Evolutionary conservation across 306 rosid species (phyloP).

Genomic region (Trifolium dubium): DNA sequence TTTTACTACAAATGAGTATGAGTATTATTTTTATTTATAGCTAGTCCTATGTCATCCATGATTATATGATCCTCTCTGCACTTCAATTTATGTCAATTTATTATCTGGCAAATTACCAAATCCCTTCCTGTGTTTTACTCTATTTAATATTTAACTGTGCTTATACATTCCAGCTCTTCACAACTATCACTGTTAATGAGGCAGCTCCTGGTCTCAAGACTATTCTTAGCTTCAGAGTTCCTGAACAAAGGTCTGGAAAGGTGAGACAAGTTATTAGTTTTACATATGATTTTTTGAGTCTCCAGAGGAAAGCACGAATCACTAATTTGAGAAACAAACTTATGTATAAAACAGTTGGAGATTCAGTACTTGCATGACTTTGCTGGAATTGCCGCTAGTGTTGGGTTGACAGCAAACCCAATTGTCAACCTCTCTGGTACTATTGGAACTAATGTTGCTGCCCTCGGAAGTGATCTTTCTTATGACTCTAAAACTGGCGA

Average conservation of each 20-base stretch:
- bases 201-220: constrained; percentile 85
- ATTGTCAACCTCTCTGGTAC: constrained; percentile 81
- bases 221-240: constrained; percentile 73
- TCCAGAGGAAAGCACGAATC: neutral
- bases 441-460: constrained; percentile 64
- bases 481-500: constrained; percentile 73
- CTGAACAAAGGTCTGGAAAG: constrained; percentile 95
- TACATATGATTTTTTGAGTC: neutral
- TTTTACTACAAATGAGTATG: neutral
- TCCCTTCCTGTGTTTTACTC: neutral
- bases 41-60: neutral
- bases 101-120: neutral
- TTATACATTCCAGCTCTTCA: constrained; percentile 57
- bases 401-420: constrained; percentile 90
- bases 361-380: constrained; percentile 81
- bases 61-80: neutral
- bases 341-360: constrained; percentile 65
- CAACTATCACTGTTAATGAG: constrained; percentile 76
- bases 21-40: neutral
- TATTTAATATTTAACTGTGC: constrained; percentile 14
- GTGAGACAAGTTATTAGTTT: constrained; percentile 47
- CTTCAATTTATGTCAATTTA: neutral
- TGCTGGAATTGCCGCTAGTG: constrained; percentile 75
- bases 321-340: constrained; percentile 13
- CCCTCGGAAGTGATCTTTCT: constrained; percentile 79